A percentile compares a stretch with the other conserved stretches of the same genome.
Evolutionary conservation across 1,284 basidiomycete genomes (phyloP).

Genomic region (Irpex sp.): DNA sequence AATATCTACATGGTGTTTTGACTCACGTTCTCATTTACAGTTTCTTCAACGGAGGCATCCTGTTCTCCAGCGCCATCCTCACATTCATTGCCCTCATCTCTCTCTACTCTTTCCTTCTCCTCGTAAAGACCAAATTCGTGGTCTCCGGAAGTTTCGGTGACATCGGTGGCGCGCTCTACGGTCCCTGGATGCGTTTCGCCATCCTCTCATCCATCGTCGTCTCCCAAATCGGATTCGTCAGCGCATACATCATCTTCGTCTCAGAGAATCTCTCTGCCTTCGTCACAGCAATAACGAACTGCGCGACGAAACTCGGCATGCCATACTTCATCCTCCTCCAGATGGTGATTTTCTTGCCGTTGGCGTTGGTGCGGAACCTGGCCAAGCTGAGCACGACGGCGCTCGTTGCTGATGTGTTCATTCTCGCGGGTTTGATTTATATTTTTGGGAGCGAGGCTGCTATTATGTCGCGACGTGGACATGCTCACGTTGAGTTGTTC

Average conservation of each 20-base stretch:
- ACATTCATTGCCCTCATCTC: constrained; percentile 84
- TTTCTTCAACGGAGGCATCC: constrained; percentile 92
- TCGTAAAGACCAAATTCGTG: constrained; percentile 85
- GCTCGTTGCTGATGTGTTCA: constrained; percentile 92
- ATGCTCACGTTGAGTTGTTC: constrained; percentile 85
- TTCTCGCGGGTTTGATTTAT: constrained; percentile 84
- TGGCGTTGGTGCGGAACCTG: constrained; percentile 83
- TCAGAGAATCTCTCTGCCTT: constrained; percentile 91
- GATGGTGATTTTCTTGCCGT: constrained; percentile 80
- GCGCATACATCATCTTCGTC: constrained; percentile 95
- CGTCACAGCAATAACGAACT: constrained; percentile 80
- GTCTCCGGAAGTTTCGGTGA: constrained; percentile 95
- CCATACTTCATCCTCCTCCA: constrained; percentile 83
- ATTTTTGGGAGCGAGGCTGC: constrained; percentile 79
- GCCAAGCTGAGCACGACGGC: constrained; percentile 92
- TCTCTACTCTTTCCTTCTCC: constrained; percentile 89
- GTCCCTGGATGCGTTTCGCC: constrained; percentile 85
- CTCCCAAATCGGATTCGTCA: constrained; percentile 87
- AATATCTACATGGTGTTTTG: no score
- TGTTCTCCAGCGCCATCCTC: constrained; percentile 84
- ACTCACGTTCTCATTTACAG: no score
- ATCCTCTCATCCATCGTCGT: constrained; percentile 87
- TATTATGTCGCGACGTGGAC: constrained; percentile 59
- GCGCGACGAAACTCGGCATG: constrained; percentile 65
- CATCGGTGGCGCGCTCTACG: constrained; percentile 91